Evolutionary conservation across 176 grass and related monocot genomes (phyloP).

Genomic region (Phoenix dactylifera): DNA sequence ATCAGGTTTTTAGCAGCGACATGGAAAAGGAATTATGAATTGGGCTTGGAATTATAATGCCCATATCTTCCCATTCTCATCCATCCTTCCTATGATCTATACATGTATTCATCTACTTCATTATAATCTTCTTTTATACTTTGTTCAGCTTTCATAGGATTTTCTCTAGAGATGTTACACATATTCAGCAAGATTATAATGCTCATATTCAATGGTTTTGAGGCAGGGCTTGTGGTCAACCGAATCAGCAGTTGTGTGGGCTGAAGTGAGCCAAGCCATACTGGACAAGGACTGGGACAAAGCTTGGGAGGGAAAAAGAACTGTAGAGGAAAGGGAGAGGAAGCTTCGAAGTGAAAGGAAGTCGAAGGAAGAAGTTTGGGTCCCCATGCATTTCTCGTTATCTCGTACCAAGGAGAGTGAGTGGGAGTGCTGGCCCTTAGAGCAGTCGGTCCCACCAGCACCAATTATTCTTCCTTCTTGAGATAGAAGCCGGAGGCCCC

Average conservation of each 20-base stretch:
- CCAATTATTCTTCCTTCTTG: slow-evolving; percentile 37
- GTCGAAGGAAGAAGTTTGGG: slow-evolving; percentile 52
- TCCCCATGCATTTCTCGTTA: slow-evolving; percentile 68
- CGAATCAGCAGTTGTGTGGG: slow-evolving; percentile 63
- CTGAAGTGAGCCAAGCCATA: slow-evolving; percentile 52
- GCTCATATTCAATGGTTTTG: neutral
- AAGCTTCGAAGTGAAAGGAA: slow-evolving; percentile 46
- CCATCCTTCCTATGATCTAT: too few species aligned
- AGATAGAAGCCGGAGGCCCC: neutral
- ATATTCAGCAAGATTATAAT: too few species aligned
- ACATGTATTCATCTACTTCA: too few species aligned
- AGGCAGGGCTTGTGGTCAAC: slow-evolving; percentile 34
- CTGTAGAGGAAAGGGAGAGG: slow-evolving; percentile 64
- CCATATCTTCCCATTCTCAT: too few species aligned
- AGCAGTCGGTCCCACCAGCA: slow-evolving; percentile 34
- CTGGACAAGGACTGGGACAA: slow-evolving; percentile 72
- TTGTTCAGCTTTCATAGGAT: too few species aligned
- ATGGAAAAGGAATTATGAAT: too few species aligned
- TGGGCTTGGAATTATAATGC: too few species aligned
- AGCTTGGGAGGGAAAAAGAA: slow-evolving; percentile 50
- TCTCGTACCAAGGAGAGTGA: slow-evolving; percentile 45
- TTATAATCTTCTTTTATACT: too few species aligned
- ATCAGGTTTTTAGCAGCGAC: too few species aligned
- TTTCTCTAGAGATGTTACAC: too few species aligned
- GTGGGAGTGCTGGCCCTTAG: slow-evolving; percentile 73